Evolutionary conservation across 2,329 filamentous ascomycete species (phyloP).

Genomic region (Curvularia lunata): DNA sequence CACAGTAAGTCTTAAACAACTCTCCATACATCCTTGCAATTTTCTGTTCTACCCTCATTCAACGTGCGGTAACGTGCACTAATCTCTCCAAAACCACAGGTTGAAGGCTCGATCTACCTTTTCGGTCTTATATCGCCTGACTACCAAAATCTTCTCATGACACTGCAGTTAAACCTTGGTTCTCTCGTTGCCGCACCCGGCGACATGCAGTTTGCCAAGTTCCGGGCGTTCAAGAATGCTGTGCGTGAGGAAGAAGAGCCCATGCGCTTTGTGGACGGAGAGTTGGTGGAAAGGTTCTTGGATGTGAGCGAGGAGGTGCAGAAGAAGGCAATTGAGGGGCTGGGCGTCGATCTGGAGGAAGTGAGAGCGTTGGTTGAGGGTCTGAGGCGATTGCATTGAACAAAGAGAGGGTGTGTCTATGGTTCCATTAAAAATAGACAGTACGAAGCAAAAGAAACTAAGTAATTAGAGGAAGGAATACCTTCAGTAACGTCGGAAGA

Average conservation of each 20-base stretch:
- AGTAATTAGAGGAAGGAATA: background rate
- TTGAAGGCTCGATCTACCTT: slow-evolving; percentile 90
- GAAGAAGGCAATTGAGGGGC: slow-evolving; percentile 58
- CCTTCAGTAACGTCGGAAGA: background rate
- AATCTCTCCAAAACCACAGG: slow-evolving; percentile 63
- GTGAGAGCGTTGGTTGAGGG: slow-evolving; percentile 66
- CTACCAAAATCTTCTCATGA: slow-evolving; percentile 80
- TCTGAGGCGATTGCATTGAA: slow-evolving; percentile 57
- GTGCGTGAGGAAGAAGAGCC: slow-evolving; percentile 76
- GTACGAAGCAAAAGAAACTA: background rate
- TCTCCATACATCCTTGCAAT: background rate
- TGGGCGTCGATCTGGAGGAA: slow-evolving; percentile 63
- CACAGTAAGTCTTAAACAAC: slow-evolving; percentile 69
- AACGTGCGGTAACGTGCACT: slow-evolving; percentile 10
- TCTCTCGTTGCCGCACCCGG: slow-evolving; percentile 72
- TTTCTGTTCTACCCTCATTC: background rate
- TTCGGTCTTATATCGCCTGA: slow-evolving; percentile 77
- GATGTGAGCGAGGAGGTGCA: slow-evolving; percentile 68
- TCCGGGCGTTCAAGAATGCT: slow-evolving; percentile 80
- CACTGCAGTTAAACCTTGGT: slow-evolving; percentile 76
- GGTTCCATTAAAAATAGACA: background rate
- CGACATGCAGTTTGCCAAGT: slow-evolving; percentile 75
- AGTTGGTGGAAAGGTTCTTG: slow-evolving; percentile 85
- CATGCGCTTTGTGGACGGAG: slow-evolving; percentile 88
- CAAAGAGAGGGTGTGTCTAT: background rate